Evolutionary conservation across 257 asterid species (phyloP), one percentile per base, ranked within the genome.

Genomic region (Thymus mandschuricus): DNA sequence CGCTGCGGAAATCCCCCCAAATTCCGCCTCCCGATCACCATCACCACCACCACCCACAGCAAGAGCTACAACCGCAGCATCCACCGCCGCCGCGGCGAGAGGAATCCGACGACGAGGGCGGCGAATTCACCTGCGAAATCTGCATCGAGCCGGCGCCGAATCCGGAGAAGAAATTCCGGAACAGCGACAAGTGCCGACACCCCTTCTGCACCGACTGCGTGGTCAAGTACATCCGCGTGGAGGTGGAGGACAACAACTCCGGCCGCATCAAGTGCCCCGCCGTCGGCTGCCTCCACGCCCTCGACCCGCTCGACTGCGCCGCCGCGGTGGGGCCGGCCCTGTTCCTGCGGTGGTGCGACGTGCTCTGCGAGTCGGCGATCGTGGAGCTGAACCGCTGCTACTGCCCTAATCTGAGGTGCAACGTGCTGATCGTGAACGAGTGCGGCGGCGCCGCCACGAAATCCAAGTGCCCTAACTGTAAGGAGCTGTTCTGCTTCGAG

Each of bases 261-360:
- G 82, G 85, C 5, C 27, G 43, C 52, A 87, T 91, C 78, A 79
- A 68, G 5, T 91, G 97, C 81, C 96, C 97, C 3, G 87, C 87
- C 6, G 12, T 71, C 48, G 50, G 65, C 63, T 91, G 97, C 82
- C 41, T 41, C 11, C 76, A 78, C 30, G 34, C 74, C 28, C 88
- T 91, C 60, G 93, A 89, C 81, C 86, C 91, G 10, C 8, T 58
- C 9, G 81, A 77, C 1, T 86, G 87, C 76, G 86, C 84, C 9
- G 6, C 75, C 0, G 52, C 83, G 11, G 67, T 89, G 1, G 82
- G 81, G 0, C 79, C 55, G 1, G 21, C 60, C 45, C 78, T 83
- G 60, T 91, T 89, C 48, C 81, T 71, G 9, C 82, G 82, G 73
- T 87, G 97, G 96, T 86, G 93, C 75, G 95, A 89, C 54, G 86